Evolutionary conservation across 1,284 basidiomycete species (phyloP).

Genomic region (Cutaneotrichosporon arboriforme): DNA sequence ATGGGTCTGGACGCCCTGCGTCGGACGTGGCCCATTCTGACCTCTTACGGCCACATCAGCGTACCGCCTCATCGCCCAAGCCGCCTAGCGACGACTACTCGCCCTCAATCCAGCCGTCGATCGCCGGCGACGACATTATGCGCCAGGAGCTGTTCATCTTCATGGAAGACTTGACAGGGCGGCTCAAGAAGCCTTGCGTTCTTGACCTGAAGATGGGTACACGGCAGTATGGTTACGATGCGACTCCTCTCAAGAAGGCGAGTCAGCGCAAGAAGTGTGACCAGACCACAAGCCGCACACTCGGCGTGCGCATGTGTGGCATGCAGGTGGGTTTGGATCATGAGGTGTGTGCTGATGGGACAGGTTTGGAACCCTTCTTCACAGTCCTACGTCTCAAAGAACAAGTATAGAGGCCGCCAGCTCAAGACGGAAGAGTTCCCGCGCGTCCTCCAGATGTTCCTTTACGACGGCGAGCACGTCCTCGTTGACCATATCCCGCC

Average conservation of each 20-base stretch:
- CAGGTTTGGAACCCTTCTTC: constrained; percentile 85
- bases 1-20: background rate
- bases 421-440: constrained; percentile 81
- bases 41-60: too few species aligned
- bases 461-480: constrained; percentile 75
- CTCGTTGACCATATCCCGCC: constrained; percentile 88
- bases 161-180: constrained; percentile 96
- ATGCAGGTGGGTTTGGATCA: constrained; percentile 82
- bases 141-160: constrained; percentile 96
- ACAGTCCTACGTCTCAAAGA: constrained; percentile 81
- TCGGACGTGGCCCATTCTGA: too few species aligned
- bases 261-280: constrained; percentile 99
- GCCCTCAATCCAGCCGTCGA: constrained; percentile 19
- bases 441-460: constrained; percentile 71
- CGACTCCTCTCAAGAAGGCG: constrained; percentile 85
- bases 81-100: constrained; percentile 12
- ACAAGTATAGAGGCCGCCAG: constrained; percentile 94
- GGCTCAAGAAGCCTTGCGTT: constrained; percentile 90
- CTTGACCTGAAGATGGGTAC: constrained; percentile 99
- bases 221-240: constrained; percentile 95
- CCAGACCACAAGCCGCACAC: constrained; percentile 80
- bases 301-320: constrained; percentile 92
- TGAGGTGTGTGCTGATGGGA: background rate
- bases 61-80: background rate
- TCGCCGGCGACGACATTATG: constrained; percentile 50